These are phyloP conservation scores for Beauveria rudraprayagi DNA, from an alignment of 2,329 filamentous ascomycete species.

Conservation along the genomic window DNA sequence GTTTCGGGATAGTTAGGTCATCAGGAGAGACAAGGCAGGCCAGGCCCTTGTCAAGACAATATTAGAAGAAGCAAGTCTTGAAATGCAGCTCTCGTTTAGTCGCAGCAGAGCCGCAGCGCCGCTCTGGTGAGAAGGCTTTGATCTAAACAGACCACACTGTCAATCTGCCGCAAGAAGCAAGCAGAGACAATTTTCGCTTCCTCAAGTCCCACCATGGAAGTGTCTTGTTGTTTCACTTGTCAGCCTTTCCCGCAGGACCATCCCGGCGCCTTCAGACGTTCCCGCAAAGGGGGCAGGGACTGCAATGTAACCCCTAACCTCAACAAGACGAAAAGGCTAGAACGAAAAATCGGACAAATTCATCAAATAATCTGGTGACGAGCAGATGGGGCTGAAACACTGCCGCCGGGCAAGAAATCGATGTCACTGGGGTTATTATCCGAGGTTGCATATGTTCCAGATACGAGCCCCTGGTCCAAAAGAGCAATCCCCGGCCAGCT, in stretches of 20 bases:
- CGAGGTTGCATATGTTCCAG: not conserved
- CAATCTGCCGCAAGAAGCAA: not conserved
- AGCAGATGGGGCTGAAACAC: not conserved
- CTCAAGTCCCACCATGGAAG: not conserved
- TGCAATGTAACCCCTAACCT: not conserved
- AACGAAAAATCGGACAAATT: not conserved
- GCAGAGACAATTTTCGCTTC: not conserved
- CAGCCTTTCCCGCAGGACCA: not conserved
- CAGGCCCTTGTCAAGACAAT: not conserved
- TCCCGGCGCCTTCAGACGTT: not conserved
- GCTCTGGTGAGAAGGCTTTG: not conserved
- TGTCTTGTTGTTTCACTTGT: not conserved
- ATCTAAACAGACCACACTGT: too few species aligned
- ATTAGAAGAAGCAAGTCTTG: not conserved
- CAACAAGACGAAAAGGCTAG: not conserved
- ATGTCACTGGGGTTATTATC: conserved; percentile 1
- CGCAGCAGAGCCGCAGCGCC: conserved; percentile 4
- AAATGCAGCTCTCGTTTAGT: not conserved
- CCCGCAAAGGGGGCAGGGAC: not conserved
- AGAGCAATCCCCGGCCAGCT: not conserved
- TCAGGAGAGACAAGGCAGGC: too few species aligned
- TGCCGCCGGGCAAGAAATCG: not conserved
- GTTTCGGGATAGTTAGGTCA: too few species aligned
- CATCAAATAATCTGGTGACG: not conserved
- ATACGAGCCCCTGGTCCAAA: not conserved